A percentile compares a stretch with the other conserved stretches of the same genome.
Conservation (phyloP, 176 grass and related monocot genomes). For the Rhynchospora tenuis region DNA sequence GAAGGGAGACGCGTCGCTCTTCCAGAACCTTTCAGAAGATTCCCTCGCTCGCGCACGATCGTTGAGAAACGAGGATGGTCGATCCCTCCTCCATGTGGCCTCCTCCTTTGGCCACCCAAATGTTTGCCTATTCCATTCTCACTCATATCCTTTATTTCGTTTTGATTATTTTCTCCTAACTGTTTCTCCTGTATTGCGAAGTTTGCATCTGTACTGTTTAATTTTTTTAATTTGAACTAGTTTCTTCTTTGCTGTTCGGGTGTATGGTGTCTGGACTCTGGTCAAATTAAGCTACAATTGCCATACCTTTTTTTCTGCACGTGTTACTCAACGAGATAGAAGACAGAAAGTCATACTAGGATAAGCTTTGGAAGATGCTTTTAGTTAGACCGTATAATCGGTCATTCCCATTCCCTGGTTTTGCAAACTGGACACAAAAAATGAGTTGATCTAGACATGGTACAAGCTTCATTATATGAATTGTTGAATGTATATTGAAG, state of each 20-base stretch:
- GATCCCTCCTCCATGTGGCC: constrained; percentile 89
- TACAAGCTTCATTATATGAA: neutral
- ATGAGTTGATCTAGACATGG: neutral
- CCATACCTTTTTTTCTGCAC: neutral
- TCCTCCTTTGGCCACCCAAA: constrained; percentile 41
- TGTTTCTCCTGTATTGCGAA: neutral
- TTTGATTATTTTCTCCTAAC: neutral
- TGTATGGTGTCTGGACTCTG: neutral
- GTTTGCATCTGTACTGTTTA: neutral
- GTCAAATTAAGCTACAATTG: neutral
- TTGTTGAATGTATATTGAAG: neutral
- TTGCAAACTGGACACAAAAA: neutral
- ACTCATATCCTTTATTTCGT: neutral
- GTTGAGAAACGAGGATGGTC: constrained; percentile 70
- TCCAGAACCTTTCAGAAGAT: constrained; percentile 46
- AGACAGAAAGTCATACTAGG: neutral
- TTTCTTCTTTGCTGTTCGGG: neutral
- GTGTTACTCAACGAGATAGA: neutral
- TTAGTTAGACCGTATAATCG: neutral
- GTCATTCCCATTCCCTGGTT: neutral
- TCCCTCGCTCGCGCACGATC: constrained; percentile 36
- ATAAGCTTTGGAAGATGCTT: neutral
- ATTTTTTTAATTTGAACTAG: neutral
- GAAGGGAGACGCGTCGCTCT: constrained; percentile 37
- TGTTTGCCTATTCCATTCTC: constrained; percentile 14